These are phyloP conservation scores for Ceratobasidium sp. DNA, from an alignment of 1,284 basidiomycete species.

Conservation along the genomic window DNA sequence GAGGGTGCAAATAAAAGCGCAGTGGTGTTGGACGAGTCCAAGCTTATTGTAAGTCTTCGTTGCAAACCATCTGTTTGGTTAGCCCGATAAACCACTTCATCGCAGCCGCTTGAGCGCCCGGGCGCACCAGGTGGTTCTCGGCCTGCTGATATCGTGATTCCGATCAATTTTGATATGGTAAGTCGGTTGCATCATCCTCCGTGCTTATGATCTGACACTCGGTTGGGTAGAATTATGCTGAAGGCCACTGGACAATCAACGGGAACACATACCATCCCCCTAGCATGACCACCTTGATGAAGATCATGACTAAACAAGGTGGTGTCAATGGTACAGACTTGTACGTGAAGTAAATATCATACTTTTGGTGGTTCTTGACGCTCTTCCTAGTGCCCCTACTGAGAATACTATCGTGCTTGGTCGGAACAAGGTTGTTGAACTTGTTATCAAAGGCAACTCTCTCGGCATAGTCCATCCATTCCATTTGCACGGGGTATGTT, in stretches of 20 bases:
- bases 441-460: not conserved
- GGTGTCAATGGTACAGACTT: constrained; percentile 1
- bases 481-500: constrained; percentile 51
- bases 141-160: constrained; percentile 49
- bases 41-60: constrained; percentile 21
- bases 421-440: constrained; percentile 32
- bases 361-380: not conserved
- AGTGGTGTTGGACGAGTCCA: constrained; percentile 30
- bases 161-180: constrained; percentile 45
- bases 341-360: not conserved
- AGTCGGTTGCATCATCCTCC: not conserved
- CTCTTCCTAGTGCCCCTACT: not conserved
- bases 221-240: constrained; percentile 10
- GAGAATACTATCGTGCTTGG: constrained; percentile 18
- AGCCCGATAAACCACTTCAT: not conserved
- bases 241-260: constrained; percentile 25
- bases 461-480: constrained; percentile 46
- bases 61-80: not conserved
- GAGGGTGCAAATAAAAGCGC: not conserved
- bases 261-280: not conserved
- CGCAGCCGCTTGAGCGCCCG: constrained; percentile 48
- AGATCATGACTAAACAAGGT: constrained; percentile 21
- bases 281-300: constrained; percentile 17
- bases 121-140: constrained; percentile 53
- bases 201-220: not conserved